These are phyloP conservation scores for Sphaerobolus stellatus DNA, from an alignment of 1,284 basidiomycete genomes.

Conservation along the genomic window DNA sequence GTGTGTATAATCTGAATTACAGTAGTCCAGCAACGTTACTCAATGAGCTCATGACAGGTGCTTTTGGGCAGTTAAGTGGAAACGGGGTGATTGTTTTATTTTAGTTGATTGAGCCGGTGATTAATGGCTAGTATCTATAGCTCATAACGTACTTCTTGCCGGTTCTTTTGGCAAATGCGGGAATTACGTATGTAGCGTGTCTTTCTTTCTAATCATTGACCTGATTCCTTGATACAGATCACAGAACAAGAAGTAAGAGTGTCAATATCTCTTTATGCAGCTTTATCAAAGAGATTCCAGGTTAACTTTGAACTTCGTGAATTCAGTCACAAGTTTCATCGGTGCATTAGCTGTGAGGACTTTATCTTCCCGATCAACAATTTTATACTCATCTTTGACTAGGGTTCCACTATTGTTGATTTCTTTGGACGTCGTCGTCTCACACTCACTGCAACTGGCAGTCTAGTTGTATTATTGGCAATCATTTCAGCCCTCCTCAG, in stretches of 20 bases:
- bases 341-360: conserved; percentile 10
- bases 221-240: not conserved
- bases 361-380: no score
- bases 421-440: conserved; percentile 43
- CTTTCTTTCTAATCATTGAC: no score
- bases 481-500: conserved; percentile 47
- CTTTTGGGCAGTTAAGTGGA: conserved; percentile 41
- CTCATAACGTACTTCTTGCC: conserved; percentile 49
- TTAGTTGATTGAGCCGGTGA: not conserved
- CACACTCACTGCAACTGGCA: conserved; percentile 36
- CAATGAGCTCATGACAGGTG: conserved; percentile 22
- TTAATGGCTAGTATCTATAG: not conserved
- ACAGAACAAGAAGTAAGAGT: conserved; percentile 35
- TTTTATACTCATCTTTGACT: conserved; percentile 2
- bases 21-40: no score
- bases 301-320: conserved; percentile 49
- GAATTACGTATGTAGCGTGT: conserved; percentile 37
- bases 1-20: conserved; percentile 30
- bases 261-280: no score
- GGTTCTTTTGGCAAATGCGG: conserved; percentile 43
- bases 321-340: conserved; percentile 46
- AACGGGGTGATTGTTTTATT: conserved; percentile 35
- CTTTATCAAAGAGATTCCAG: no score
- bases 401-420: conserved; percentile 46
- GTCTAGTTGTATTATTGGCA: conserved; percentile 39